A percentile compares a stretch with the other conserved stretches of the same genome.
phyloP scores from a whole-genome alignment of 345 rosid genomes.

The Gossypium sturtianum region DNA sequence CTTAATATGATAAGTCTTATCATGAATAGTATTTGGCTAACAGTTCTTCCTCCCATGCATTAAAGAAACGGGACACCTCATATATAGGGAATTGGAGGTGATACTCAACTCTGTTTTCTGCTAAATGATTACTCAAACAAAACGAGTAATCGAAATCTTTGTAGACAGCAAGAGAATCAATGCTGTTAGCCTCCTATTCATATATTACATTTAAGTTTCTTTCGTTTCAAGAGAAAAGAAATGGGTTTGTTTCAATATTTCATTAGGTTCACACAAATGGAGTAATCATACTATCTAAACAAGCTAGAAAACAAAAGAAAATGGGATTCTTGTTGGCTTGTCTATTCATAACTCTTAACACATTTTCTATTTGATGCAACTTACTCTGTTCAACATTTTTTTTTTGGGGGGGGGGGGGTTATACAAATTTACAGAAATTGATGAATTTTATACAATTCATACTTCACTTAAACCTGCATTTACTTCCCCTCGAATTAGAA shows the following conservation, averaged over 20 bases:
- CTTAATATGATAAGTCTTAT: not conserved
- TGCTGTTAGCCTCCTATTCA: not conserved
- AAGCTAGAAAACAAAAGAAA: conserved; percentile 1
- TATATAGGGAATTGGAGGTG: not conserved
- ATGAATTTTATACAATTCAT: no score
- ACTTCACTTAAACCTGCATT: no score
- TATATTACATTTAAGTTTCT: not conserved
- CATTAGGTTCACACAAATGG: not conserved
- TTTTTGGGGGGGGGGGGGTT: no score
- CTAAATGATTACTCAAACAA: not conserved
- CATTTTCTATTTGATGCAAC: not conserved
- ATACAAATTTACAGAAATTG: no score
- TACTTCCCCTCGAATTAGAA: not conserved
- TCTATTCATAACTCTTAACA: not conserved
- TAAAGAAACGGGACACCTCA: conserved; percentile 3
- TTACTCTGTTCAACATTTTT: not conserved
- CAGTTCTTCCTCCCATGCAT: not conserved
- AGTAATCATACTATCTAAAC: not conserved
- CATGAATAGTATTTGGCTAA: not conserved
- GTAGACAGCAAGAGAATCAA: not conserved
- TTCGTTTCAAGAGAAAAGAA: not conserved
- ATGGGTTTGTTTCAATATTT: not conserved
- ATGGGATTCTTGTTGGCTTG: conserved; percentile 4
- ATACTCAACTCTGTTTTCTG: not conserved
- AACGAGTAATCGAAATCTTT: not conserved